Evolutionary conservation across 208 protist genomes (phyloP), one percentile per base, ranked within the genome.

Genomic region (Crithidia brevicula): DNA sequence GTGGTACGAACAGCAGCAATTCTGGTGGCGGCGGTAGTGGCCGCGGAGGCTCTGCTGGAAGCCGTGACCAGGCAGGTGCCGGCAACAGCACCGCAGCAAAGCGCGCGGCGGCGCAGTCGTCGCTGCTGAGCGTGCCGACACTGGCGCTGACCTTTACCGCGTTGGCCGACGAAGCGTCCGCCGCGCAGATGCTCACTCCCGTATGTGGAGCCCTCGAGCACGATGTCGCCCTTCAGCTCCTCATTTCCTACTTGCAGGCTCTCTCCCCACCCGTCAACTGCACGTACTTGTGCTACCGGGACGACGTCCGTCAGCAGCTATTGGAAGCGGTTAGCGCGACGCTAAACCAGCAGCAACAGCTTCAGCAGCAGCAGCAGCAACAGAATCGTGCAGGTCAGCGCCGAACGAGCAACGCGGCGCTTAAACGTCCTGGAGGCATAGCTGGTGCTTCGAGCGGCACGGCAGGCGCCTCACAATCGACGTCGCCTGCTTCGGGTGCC

Each of bases 241-340:
- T 92, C 43, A 81, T 74, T 36, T 22, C 65, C 11, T 84, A 85
- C 73, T 69, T 95, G 50, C 89, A 95, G 66, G 38, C 59, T 28
- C 71, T 80, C 31, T 87, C 82, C 22, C 74, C 84, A 2, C 74
- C 82, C 13, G 61, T 78, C 0, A 88, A 77, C 72, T 91, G 78
- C 73, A 82, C 75, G 9, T 92, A 95, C 65, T 60, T 91, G 23
- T 95, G 89, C 76, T 92, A 95, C 73, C 50, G 53, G n/a, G 86
- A 88, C 15, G 64, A 67, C 0, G 59, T 65, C 13, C 73, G 83
- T 2, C 78, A 76, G 53, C 43, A 52, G 53, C 62, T 76, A 38
- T 56, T 76, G 36, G 56, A 69, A 47, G 60, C 54, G 5, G 30
- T 76, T 27, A 56, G 77, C 4, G 72, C 67, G 11, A 47, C 68